These are phyloP conservation scores for Singerocomus rubriflavus DNA, from an alignment of 1,284 basidiomycete genomes.

Conservation along the genomic window DNA sequence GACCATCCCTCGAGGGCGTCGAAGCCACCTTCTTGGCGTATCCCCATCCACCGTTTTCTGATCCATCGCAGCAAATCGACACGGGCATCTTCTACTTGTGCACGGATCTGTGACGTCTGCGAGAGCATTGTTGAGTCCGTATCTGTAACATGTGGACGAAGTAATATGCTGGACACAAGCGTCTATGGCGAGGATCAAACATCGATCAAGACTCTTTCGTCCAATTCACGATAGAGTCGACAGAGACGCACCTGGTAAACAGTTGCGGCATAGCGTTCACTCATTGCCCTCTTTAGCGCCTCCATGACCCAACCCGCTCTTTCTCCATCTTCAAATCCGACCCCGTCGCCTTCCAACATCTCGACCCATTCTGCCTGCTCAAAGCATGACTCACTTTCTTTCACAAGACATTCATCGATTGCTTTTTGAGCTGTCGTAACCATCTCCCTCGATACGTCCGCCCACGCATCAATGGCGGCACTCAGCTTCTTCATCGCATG, in stretches of 20 bases:
- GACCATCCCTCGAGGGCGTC: conserved; percentile 80
- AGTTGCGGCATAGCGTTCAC: conserved; percentile 57
- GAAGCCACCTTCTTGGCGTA: conserved; percentile 80
- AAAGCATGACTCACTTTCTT: conserved; percentile 61
- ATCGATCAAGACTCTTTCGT: not conserved
- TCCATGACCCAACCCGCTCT: conserved; percentile 69
- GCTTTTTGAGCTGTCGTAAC: conserved; percentile 54
- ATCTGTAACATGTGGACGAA: conserved; percentile 63
- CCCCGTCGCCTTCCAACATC: conserved; percentile 67
- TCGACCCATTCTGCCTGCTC: conserved; percentile 67
- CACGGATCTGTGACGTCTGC: conserved; percentile 60
- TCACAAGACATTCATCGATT: conserved; percentile 61
- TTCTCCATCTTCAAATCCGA: conserved; percentile 72
- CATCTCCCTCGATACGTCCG: conserved; percentile 62
- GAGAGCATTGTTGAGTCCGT: conserved; percentile 59
- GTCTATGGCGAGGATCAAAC: conserved; percentile 42
- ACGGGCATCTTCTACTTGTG: conserved; percentile 70
- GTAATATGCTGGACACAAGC: conserved; percentile 70
- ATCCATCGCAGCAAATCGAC: conserved; percentile 66
- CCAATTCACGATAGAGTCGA: not conserved
- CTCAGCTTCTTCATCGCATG: conserved; percentile 56
- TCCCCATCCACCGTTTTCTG: conserved; percentile 69
- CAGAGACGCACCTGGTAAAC: conserved; percentile 69
- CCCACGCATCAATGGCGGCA: conserved; percentile 62
- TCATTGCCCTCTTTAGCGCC: conserved; percentile 55